phyloP scores from a whole-genome alignment of 495 filamentous ascomycete genomes.

The Penicillium bovifimosum region DNA sequence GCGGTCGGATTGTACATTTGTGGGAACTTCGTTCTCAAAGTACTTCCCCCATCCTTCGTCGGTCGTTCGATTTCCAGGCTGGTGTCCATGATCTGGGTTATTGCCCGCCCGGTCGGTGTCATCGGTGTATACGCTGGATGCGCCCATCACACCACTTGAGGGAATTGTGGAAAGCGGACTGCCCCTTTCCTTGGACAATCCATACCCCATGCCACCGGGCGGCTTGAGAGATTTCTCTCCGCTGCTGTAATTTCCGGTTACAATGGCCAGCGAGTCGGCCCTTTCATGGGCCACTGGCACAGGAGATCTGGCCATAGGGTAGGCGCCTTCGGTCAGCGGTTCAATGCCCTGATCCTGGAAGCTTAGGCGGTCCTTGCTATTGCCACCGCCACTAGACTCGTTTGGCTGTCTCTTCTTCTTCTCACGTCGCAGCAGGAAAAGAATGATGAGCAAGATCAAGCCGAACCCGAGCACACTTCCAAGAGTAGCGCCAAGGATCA shows the following conservation, averaged over 20 bases:
- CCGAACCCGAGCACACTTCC: constrained; percentile 70
- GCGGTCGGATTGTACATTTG: constrained; percentile 31
- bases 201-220: constrained; percentile 22
- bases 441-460: constrained; percentile 58
- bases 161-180: constrained; percentile 34
- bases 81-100: constrained; percentile 6
- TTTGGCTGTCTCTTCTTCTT: constrained; percentile 47
- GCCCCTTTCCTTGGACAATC: constrained; percentile 22
- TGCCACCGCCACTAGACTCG: constrained; percentile 46
- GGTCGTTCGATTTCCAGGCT: constrained; percentile 43
- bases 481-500: constrained; percentile 71
- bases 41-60: constrained; percentile 58
- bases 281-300: constrained; percentile 44
- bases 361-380: constrained; percentile 56
- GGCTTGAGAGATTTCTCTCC: constrained; percentile 34
- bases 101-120: constrained; percentile 19
- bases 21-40: constrained; percentile 50
- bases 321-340: constrained; percentile 41
- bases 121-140: constrained; percentile 22
- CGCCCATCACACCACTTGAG: constrained; percentile 23
- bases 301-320: constrained; percentile 39
- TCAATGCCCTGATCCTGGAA: constrained; percentile 59
- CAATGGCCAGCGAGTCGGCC: constrained; percentile 38
- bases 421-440: constrained; percentile 63
- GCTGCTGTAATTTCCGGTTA: constrained; percentile 34